These are phyloP conservation scores for Sporothrix variecibatus DNA, from an alignment of 2,329 filamentous ascomycete genomes.

Conservation along the genomic window DNA sequence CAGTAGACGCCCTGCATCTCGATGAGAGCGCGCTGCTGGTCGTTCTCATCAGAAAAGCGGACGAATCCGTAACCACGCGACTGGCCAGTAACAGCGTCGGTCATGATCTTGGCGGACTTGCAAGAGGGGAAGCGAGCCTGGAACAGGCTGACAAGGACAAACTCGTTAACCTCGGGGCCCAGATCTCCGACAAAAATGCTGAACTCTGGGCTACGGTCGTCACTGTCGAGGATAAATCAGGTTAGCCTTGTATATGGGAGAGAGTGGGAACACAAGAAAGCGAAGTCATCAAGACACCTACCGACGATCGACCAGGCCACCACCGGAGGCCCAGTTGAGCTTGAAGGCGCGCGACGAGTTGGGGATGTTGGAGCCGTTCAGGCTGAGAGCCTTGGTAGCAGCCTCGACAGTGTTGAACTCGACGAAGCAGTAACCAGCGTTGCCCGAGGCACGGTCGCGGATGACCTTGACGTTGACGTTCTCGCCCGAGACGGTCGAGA, in stretches of 20 bases:
- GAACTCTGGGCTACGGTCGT: slow-evolving; percentile 94
- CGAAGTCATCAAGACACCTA: slow-evolving; percentile 45
- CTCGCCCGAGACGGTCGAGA: slow-evolving; percentile 84
- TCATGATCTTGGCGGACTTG: slow-evolving; percentile 99
- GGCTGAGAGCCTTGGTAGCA: slow-evolving; percentile 83
- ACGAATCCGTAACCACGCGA: slow-evolving; percentile 98
- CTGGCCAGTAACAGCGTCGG: slow-evolving; percentile 95
- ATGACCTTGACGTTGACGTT: slow-evolving; percentile 99
- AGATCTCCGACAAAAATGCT: slow-evolving; percentile 98
- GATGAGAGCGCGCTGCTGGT: slow-evolving; percentile 91
- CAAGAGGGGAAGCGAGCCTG: slow-evolving; percentile 94
- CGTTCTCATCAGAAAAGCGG: slow-evolving; percentile 90
- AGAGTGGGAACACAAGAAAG: neutral
- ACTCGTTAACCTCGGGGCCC: slow-evolving; percentile 97
- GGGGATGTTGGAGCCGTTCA: slow-evolving; percentile 87
- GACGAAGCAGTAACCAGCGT: slow-evolving; percentile 98
- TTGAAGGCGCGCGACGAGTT: slow-evolving; percentile 97
- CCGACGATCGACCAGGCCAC: slow-evolving; percentile 91
- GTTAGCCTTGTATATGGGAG: neutral
- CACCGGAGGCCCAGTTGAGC: slow-evolving; percentile 98
- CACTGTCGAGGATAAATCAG: slow-evolving; percentile 53
- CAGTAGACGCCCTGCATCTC: slow-evolving; percentile 99
- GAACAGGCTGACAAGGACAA: slow-evolving; percentile 94
- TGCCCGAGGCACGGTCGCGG: slow-evolving; percentile 97
- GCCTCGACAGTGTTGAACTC: slow-evolving; percentile 83